Evolutionary conservation across 345 rosid genomes (phyloP).

Genomic region (Eutrema yunnanense): DNA sequence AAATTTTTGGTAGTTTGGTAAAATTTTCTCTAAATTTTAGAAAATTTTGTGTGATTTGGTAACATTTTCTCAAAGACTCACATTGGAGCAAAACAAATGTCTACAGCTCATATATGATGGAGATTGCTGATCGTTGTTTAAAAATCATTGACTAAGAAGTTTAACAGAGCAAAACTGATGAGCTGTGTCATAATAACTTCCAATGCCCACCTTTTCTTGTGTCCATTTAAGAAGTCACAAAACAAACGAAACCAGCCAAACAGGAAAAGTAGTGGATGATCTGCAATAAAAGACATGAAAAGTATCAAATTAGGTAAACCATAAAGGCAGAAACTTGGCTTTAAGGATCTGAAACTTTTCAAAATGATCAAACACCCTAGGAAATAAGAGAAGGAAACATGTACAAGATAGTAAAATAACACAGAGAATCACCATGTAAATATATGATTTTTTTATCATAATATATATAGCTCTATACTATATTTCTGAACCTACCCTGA

Average conservation of each 20-base stretch:
- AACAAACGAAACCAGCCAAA: constrained; percentile 36
- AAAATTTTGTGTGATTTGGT: no score
- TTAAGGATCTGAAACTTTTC: not conserved
- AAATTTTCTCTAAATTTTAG: no score
- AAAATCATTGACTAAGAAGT: no score
- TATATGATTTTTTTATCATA: not conserved
- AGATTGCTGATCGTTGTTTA: no score
- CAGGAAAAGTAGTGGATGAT: constrained; percentile 61
- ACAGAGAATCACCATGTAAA: not conserved
- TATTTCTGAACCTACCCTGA: no score
- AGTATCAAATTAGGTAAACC: no score
- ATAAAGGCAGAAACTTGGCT: no score
- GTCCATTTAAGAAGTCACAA: constrained; percentile 47
- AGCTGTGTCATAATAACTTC: constrained; percentile 40
- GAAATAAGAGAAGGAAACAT: not conserved
- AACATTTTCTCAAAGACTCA: no score
- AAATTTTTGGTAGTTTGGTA: no score
- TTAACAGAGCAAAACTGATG: constrained; percentile 41
- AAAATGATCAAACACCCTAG: not conserved
- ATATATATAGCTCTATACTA: not conserved
- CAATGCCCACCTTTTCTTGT: constrained; percentile 40
- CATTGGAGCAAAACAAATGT: no score
- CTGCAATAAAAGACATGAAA: no score
- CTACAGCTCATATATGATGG: no score
- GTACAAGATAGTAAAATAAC: not conserved